Base-by-base conservation (phyloP, 2,329 filamentous ascomycete species). In the Fusarium caatingaense region DNA sequence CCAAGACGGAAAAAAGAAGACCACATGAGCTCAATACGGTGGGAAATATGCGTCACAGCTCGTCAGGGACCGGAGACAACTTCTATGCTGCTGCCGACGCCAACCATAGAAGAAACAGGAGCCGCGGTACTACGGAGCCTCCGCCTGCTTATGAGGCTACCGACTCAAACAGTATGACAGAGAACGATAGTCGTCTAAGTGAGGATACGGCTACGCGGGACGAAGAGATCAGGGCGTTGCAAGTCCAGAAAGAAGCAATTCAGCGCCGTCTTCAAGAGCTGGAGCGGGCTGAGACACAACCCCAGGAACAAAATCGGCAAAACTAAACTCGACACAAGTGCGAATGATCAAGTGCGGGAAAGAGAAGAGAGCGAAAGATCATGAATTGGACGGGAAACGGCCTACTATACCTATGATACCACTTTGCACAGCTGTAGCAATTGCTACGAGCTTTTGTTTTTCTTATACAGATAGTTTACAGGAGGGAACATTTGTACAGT, bases 221-320 rank as follows among this genome's bases (percentile, higher is more conserved):
- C 8, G 76, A 78, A 10, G 76, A 80, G 54, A 79, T 80, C 12
- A 70, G 70, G 54, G 74, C 64, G 7, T 69, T 81, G 20, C 73
- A 74, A 21, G 76, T 75, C n/a, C 78, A 80, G 30, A 80, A 80
- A 53, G 77, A 73, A 13, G 74, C 72, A 16, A 80, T 81, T 25
- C 76, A 80, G 58, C 76, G 76, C 20, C 78, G 79, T 18, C 76
- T 80, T 20, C 75, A 80, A 44, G 75, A 80, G 69, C 59, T 81
- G 53, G 76, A 80, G 60, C 70, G 63, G 30, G 65, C 59, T 51
- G 76, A 77, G 30, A 65, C 70, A 25, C 60, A 61, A 53, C 64
- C 34, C 10, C 64, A 62, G 42, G 55, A 56, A 42, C 57, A 64
- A 40, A 60, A 59, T 21, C 59, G 42, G 46, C 45, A 32, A 28